Evolutionary conservation across 495 filamentous ascomycete genomes (phyloP).

Genomic region (Lophium mytilinum): DNA sequence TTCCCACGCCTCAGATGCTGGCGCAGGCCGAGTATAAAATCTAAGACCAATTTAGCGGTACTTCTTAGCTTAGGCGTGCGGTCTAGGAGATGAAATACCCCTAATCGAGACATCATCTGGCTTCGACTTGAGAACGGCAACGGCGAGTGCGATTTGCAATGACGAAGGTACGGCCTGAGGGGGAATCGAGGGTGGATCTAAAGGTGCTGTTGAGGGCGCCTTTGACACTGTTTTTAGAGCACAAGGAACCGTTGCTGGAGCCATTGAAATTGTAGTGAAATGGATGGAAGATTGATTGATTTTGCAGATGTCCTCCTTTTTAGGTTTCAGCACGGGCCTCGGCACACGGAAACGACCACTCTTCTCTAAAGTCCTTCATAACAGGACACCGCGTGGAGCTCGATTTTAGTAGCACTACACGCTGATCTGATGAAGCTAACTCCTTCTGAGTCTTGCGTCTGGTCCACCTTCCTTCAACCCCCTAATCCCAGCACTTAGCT

Average conservation of each 20-base stretch:
- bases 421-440: too few species aligned
- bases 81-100: conserved; percentile 1
- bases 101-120: conserved; percentile 8
- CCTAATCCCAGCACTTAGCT: too few species aligned
- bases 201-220: neutral
- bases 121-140: conserved; percentile 16
- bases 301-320: neutral
- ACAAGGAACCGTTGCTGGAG: neutral
- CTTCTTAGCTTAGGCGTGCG: too few species aligned
- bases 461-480: too few species aligned
- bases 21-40: conserved; percentile 12
- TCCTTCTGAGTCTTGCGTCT: too few species aligned
- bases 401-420: too few species aligned
- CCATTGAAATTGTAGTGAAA: neutral
- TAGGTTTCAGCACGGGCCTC: neutral
- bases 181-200: too few species aligned
- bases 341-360: too few species aligned
- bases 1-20: conserved; percentile 5
- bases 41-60: neutral
- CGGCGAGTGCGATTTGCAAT: conserved; percentile 14
- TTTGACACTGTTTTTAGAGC: neutral
- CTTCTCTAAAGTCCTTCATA: too few species aligned
- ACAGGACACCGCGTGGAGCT: too few species aligned
- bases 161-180: neutral
- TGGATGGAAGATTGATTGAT: too few species aligned